Base-by-base conservation (phyloP, 306 rosid species). In the Calophaca sinica region DNA sequence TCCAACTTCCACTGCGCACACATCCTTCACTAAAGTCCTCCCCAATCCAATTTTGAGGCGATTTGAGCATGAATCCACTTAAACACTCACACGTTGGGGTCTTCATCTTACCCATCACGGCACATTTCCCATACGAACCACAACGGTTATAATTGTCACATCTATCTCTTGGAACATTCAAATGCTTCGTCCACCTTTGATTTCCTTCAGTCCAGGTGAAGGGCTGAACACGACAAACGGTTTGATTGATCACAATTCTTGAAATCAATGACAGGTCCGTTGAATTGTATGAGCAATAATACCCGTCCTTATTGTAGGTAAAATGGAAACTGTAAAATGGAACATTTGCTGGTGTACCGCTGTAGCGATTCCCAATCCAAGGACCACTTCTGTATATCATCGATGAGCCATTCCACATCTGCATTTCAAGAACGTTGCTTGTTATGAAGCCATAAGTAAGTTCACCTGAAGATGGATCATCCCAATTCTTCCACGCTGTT, bases 31-130 rank as follows among this genome's bases (percentile, higher is more conserved):
- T 35, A 65, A 77, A 85, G 12, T 77, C 84, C 69, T 70, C 52
- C 7, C 10, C 6, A 9, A 64, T 53, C 94, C 94, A 87, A 12
- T 75, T 77, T 42, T 65, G 69, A 12, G 52, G 80, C 3, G 79
- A 84, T 49, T 71, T 85, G 0, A 88, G 86, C 52, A 13, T 13
- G 78, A 89, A 89, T 11, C 90, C 86, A 38, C 8, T 6, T 8
- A 87, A 57, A 66, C 90, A 87, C 8, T 64, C 73, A 28, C 91
- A 89, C 3, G 68, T 36, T 0, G 91, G 88, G 7, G 48, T n/a
- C n/a, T n/a, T n/a, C n/a, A n/a, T 51, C 4, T 52, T 9, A 54
- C 12, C 63, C 0, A 66, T 44, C 8, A 73, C 12, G 31, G 6
- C 59, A 68, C 91, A 87, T 28, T 65, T 81, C 5, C 81, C 88